phyloP scores from a whole-genome alignment of 345 rosid genomes.

The Cochlearia excelsa region DNA sequence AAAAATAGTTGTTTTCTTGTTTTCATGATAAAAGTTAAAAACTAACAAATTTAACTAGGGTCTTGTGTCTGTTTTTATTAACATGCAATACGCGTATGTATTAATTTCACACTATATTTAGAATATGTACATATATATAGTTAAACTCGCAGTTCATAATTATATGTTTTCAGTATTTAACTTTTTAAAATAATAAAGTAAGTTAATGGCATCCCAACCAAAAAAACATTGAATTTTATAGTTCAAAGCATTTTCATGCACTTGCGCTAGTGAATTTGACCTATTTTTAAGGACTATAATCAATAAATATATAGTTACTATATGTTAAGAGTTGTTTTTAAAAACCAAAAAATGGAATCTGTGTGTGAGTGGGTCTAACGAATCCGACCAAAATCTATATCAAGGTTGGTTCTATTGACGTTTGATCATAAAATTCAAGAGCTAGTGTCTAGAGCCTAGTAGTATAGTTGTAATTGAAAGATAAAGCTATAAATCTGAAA shows the following conservation, averaged over 20 bases:
- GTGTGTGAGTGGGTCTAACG: slow-evolving; percentile 20
- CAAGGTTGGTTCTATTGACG: not conserved
- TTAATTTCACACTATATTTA: not conserved
- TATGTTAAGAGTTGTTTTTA: not conserved
- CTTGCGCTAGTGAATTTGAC: not conserved
- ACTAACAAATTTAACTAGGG: slow-evolving; percentile 1
- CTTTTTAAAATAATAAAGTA: not conserved
- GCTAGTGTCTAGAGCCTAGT: not conserved
- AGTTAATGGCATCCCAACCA: not conserved
- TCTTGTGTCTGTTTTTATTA: not conserved
- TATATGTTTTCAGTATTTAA: no score
- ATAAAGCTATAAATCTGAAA: no score
- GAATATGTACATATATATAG: not conserved
- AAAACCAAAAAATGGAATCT: slow-evolving; percentile 7
- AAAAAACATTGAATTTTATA: not conserved
- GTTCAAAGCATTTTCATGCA: slow-evolving; percentile 10
- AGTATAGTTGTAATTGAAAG: no score
- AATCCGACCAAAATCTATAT: slow-evolving; percentile 7
- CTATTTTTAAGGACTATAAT: no score
- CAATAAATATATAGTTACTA: no score
- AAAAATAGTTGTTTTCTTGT: not conserved
- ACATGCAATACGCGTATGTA: slow-evolving; percentile 8
- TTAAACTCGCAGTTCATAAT: not conserved
- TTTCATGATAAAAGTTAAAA: not conserved
- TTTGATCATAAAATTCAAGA: slow-evolving; percentile 2